Evolutionary conservation across 345 rosid species (phyloP), one percentile per base, ranked within the genome.

Genomic region (Mangifera indica): DNA sequence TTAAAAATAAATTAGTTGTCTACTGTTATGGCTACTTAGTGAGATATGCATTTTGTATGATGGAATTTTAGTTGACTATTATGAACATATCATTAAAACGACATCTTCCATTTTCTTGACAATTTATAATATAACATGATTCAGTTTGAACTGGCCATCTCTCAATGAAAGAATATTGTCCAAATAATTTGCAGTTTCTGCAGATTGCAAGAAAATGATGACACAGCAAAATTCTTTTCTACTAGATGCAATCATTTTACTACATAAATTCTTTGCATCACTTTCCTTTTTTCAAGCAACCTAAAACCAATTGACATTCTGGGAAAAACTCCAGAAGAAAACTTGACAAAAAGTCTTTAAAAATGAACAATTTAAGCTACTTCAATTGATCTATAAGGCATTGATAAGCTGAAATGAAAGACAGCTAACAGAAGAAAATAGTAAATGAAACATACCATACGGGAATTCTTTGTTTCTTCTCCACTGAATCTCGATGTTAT

Each of bases 401-500:
- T 45, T 40, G 10, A 49, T 37, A 71, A 22, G 49, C 51, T 26
- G 10, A 17, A 53, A 59, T 63, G 69, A 72, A 25, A 25, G 6
- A n/a, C 3, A 12, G 17, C 15, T 49, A 49, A 49, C 18, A 45
- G 12, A 60, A 40, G 0, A 17, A 70, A 18, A 58, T 54, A 24
- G 22, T 15, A 15, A 51, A 10, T 45, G 20, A 63, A 56, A 76
- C 77, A 60, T 75, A 91, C 91, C 92, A 62, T 84, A 84, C 67
- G 92, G 93, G 73, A 89, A 82, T 70, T 86, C 96, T 74, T 74
- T 91, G 89, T 84, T 93, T 80, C 89, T 86, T 84, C 98, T 87
- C 98, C 98, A 94, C 66, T 94, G 98, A 72, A 94, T 89, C 84
- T 94, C 98, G 0, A 94, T 84, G 80, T 90, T 91, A 79, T 94